Evolutionary conservation across 2,329 filamentous ascomycete species (phyloP), one percentile per base, ranked within the genome.

Genomic region (Amauroascus niger): DNA sequence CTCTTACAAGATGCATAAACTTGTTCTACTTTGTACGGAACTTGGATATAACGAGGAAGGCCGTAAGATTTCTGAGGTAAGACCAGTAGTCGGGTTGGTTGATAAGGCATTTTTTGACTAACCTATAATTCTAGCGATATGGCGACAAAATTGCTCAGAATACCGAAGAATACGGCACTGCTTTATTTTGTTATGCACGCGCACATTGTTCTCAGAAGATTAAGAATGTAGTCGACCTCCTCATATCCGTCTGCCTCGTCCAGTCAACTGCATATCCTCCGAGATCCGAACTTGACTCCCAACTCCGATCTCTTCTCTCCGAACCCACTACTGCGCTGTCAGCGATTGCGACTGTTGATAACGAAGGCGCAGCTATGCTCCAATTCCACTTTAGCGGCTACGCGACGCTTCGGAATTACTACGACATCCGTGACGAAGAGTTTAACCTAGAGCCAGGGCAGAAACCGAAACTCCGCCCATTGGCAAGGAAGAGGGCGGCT

Each of bases 381-480:
- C 87, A 90, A 45, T 86, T 85, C 57, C 85, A 90, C 71, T 81
- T 96, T 8, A 93, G 87, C 66, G 91, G 91, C 20, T 97, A 97
- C 64, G 91, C 90, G 20, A 95, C 89, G 0, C 76, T 97, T 18
- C 86, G 91, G 33, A 85, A 84, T 60, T 96, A 91, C 73, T 97
- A 95, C 69, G 85, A 90, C 58, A 78, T 90, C n/a, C 82, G 91
- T 47, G 91, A 97, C 64, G 79, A 81, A 62, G 75, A 77, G n/a
- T 58, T 76, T 3, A 58, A 68, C 4, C 57, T 69, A 8, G 57
- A 63, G 43, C 65, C 70, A 22, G 49, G 49, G 6, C 61, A 68
- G 52, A 72, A 69, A 47, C 69, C 74, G 5, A 69, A 66, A 20
- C 70, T 77, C 56, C 70, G 74, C 55, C 77, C 82, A 0, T 71